Base-by-base conservation (phyloP, 129 eudicot species). In the Chrysanthemum seticuspe region DNA sequence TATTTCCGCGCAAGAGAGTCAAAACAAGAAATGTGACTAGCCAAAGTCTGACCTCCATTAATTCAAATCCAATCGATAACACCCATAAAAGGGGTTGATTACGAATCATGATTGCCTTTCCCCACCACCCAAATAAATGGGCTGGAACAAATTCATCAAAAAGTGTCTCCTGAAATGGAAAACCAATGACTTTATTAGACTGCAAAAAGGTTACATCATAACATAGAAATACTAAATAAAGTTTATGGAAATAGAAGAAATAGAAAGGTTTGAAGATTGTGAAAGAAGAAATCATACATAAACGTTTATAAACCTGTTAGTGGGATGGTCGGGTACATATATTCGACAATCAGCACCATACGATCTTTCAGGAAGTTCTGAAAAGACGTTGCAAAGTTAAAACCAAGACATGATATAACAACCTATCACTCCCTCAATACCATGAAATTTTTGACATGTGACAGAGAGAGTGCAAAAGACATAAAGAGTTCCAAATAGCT, bases 91-190 rank as follows among this genome's bases (percentile, higher is more conserved):
- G 97, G 66, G 99, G 96, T 76, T 95, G 99, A 83, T 95, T 95
- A 45, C 99, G 99, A 66, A 95, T 95, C 99, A 95, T 95, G 55
- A 95, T 95, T 82, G 99, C 97, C 87, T 95, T 95, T 56, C 96
- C 99, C 99, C 99, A 95, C 99, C 99, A 95, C 63, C 97, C 97
- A 76, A 95, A 84, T 11, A 95, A 73, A 85, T 95, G 99, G 21
- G 99, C 99, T 2, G 79, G 75, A 67, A 95, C 97, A 83, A 95
- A 95, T 62, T 86, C 97, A 76, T 95, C 99, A 77, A 95, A 91
- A 50, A 95, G 86, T 44, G 97, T 91, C 47, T 84, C 99, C 99
- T 95, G 75, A 23, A 78, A 72, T 95, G 75, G 15, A 78, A 72
- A 54, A 65, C 73, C 36, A 45, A 76, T 67, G 40, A 45, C 64